phyloP scores from a whole-genome alignment of 176 grass and related monocot genomes.

The Pharus latifolius region DNA sequence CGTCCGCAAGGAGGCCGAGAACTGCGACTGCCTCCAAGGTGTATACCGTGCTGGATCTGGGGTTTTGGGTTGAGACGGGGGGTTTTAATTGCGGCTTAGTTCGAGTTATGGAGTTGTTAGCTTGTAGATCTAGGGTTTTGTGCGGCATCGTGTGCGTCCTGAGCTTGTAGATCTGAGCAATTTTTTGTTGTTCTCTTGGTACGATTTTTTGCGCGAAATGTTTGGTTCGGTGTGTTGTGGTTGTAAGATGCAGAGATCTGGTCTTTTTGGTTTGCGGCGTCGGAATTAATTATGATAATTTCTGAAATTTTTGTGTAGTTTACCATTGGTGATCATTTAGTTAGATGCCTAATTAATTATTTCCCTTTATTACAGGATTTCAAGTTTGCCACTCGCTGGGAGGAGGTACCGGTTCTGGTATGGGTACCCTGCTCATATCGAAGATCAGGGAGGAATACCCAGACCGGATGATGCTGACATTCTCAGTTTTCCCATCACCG shows the following conservation, averaged over 20 bases:
- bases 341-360: background rate
- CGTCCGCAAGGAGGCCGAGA: constrained; percentile 90
- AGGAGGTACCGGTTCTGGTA: constrained; percentile 72
- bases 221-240: no score
- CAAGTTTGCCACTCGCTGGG: constrained; percentile 83
- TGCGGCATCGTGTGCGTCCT: background rate
- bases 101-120: background rate
- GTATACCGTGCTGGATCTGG: background rate
- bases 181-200: background rate
- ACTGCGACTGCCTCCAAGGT: constrained; percentile 91
- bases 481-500: constrained; percentile 80
- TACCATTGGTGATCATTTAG: no score
- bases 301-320: background rate
- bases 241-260: no score
- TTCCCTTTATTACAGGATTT: constrained; percentile 38
- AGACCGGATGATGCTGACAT: constrained; percentile 89
- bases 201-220: no score
- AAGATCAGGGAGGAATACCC: constrained; percentile 90
- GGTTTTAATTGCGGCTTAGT: no score
- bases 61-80: no score
- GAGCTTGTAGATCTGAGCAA: constrained; percentile 4
- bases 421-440: constrained; percentile 80
- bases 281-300: background rate
- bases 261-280: no score
- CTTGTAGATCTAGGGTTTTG: constrained; percentile 21